Conservation (phyloP, 257 asterid species). For the Galeopsis tetrahit region DNA sequence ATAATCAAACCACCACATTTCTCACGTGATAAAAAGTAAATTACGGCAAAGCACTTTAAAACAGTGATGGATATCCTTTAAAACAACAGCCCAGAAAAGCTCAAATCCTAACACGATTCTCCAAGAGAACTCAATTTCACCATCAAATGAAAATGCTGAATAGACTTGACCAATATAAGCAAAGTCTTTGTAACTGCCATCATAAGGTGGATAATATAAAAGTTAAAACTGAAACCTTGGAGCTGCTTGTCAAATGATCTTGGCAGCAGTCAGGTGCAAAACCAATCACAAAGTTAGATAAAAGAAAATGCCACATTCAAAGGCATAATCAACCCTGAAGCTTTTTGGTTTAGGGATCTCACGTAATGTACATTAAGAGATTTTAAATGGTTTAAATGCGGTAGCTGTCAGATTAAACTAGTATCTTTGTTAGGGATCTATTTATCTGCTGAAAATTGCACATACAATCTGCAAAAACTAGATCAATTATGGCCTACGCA, state of each 20-base stretch:
- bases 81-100: slow-evolving; percentile 4
- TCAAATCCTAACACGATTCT: background rate
- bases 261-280: slow-evolving; percentile 27
- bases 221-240: background rate
- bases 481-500: background rate
- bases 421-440: background rate
- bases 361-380: background rate
- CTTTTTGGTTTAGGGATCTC: background rate
- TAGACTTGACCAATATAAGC: slow-evolving; percentile 8
- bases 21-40: background rate
- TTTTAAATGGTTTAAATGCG: background rate
- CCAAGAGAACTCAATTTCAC: slow-evolving; percentile 1
- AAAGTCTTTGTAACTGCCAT: background rate
- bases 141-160: slow-evolving; percentile 1
- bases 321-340: slow-evolving; percentile 18
- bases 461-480: background rate
- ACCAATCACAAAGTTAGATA: background rate
- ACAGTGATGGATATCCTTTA: background rate
- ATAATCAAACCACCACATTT: background rate
- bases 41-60: background rate
- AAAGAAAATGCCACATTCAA: background rate
- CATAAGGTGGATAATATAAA: slow-evolving; percentile 10
- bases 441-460: background rate
- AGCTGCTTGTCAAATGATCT: slow-evolving; percentile 1
- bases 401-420: slow-evolving; percentile 6